These are phyloP conservation scores for Metarhizium guizhouense DNA, from an alignment of 2,329 filamentous ascomycete species.

Conservation along the genomic window DNA sequence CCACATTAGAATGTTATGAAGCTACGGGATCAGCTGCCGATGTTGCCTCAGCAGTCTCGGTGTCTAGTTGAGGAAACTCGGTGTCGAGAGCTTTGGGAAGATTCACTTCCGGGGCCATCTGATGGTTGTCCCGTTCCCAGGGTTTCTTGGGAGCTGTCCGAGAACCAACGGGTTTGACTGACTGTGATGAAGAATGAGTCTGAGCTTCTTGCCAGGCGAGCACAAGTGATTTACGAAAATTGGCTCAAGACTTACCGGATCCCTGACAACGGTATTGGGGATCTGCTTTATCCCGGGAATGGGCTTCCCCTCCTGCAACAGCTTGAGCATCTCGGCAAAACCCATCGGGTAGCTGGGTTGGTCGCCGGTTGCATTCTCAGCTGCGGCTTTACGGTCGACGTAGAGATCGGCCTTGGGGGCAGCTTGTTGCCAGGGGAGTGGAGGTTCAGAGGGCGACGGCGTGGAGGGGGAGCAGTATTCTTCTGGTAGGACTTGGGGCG, in stretches of 20 bases:
- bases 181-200: conserved; percentile 18
- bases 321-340: conserved; percentile 77
- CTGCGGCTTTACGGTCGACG: conserved; percentile 27
- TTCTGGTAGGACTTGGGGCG: conserved; percentile 28
- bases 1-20: neutral
- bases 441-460: neutral
- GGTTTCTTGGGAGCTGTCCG: conserved; percentile 50
- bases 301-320: conserved; percentile 73
- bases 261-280: conserved; percentile 66
- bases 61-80: conserved; percentile 28
- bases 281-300: conserved; percentile 85
- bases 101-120: conserved; percentile 11
- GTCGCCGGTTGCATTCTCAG: conserved; percentile 12
- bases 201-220: too few species aligned
- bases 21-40: neutral
- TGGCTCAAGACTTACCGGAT: conserved; percentile 44
- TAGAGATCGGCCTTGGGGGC: conserved; percentile 39
- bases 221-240: too few species aligned
- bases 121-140: conserved; percentile 59
- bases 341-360: conserved; percentile 69
- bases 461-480: conserved; percentile 15
- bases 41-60: neutral
- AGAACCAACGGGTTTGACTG: conserved; percentile 38
- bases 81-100: conserved; percentile 20
- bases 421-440: conserved; percentile 38